Evolutionary conservation across 192 early-diverging fungal species (phyloP), one percentile per base, ranked within the genome.

Genomic region (Podila epicladia): DNA sequence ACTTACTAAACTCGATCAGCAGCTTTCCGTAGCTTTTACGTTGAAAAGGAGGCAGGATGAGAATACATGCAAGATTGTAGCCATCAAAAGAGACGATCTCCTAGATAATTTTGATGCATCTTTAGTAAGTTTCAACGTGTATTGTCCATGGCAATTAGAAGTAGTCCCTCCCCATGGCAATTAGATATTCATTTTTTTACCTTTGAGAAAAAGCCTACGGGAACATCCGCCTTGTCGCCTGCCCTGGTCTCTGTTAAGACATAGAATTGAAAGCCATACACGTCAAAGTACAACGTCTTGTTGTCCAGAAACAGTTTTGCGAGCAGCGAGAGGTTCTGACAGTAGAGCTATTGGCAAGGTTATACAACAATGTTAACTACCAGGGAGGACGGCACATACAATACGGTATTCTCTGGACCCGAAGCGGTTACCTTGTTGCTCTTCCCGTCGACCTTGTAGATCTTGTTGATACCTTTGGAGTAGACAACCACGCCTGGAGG

Each of bases 131-230:
- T 19, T 50, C 53, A 33, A 51, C 5, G 45, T 65, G 20, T 51
- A 13, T 45, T 29, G 38, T 24, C 38, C 15, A 29, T 19, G 17
- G 24, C 37, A 61, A 28, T 28, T 48, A 63, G 19, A n/a, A 45
- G 11, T 22, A 59, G 57, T 58, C 64, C 45, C 28, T 50, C 60
- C 69, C 53, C 22, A 22, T 5, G 35, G 0, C 53, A 55, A 24
- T 24, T n/a, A 24, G 24, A n/a, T n/a, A n/a, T 29, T 38, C 22
- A 24, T 3, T 35, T 28, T 31, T 24, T 60, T 85, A 94, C 94
- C 87, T 99, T 99, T 41, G 97, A 98, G 85, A 99, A 99, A 71
- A 96, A 99, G 0, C 96, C 98, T 13, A 94, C 93, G 73, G 97
- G 91, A 28, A 91, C 89, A 64, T 89, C 89, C 12, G 82, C 74